A percentile compares a stretch with the other conserved stretches of the same genome.
Conservation (phyloP, 23 red algal species). For the Gracilaria domingensis region DNA sequence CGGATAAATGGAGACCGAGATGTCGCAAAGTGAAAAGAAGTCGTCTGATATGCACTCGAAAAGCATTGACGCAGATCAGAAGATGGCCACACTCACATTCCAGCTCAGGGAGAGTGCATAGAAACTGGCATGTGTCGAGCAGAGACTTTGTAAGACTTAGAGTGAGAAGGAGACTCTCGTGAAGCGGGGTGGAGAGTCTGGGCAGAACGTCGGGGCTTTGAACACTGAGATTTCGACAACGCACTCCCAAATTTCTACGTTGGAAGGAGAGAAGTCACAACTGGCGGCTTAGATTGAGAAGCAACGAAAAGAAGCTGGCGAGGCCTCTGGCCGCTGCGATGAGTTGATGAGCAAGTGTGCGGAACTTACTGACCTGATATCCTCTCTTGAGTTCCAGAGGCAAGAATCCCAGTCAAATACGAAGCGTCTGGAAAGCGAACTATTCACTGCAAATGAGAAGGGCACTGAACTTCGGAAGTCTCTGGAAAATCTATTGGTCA, state of each 20-base stretch:
- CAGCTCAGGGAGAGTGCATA: constrained; percentile 31
- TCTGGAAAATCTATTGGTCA: constrained; percentile 11
- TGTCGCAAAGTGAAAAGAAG: constrained; percentile 19
- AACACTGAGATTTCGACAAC: not conserved
- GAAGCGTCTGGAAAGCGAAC: not conserved
- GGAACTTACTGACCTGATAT: constrained; percentile 13
- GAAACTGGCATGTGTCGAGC: not conserved
- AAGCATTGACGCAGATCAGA: constrained; percentile 33
- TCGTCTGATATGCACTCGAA: constrained; percentile 25
- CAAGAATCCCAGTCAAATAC: not conserved
- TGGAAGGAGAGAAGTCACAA: not conserved
- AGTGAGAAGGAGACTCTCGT: not conserved
- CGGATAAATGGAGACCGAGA: constrained; percentile 9
- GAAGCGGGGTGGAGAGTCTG: not conserved
- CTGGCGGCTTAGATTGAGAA: not conserved
- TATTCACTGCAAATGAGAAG: constrained; percentile 13
- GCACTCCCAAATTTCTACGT: not conserved
- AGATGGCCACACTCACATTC: constrained; percentile 5
- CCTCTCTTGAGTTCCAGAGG: constrained; percentile 8
- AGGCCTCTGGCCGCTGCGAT: not conserved
- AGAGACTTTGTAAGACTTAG: not conserved
- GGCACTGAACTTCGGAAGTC: constrained; percentile 9
- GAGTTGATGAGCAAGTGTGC: constrained; percentile 15
- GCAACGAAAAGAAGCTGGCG: not conserved
- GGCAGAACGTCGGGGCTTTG: not conserved